Evolutionary conservation across 257 asterid species (phyloP).

Genomic region (Linderniella brevidens): DNA sequence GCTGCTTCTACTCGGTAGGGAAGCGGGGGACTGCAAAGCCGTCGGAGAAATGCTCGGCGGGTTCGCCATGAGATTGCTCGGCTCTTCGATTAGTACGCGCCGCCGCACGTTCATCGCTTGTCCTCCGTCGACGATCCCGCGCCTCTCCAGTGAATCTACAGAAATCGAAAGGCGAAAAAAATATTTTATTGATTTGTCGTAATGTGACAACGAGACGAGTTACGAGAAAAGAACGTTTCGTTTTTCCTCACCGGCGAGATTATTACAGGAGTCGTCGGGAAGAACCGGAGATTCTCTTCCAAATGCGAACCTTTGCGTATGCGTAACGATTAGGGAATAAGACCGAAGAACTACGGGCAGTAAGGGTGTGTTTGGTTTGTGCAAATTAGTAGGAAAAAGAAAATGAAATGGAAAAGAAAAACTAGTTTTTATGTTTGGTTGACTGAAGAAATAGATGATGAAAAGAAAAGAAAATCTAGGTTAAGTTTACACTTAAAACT

Average conservation of each 20-base stretch:
- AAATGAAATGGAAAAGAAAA: too few species aligned
- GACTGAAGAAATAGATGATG: too few species aligned
- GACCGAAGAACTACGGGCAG: too few species aligned
- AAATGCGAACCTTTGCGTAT: not conserved
- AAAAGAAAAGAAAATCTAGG: too few species aligned
- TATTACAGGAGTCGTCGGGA: not conserved
- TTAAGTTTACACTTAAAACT: too few species aligned
- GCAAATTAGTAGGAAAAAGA: too few species aligned
- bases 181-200: not conserved
- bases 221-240: not conserved
- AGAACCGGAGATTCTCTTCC: not conserved
- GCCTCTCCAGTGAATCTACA: not conserved
- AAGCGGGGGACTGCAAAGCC: slow-evolving; percentile 8
- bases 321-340: too few species aligned
- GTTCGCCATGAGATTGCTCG: slow-evolving; percentile 1
- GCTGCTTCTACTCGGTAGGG: slow-evolving; percentile 64
- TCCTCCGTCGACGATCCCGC: not conserved
- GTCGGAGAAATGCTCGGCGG: not conserved
- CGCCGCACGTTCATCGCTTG: not conserved
- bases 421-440: too few species aligned
- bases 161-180: not conserved
- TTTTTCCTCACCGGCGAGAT: not conserved
- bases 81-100: not conserved
- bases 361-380: too few species aligned
- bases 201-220: not conserved